Evolutionary conservation across 116 monocot species (phyloP), one percentile per base, ranked within the genome.

Genomic region (Cymodocea nodosa): DNA sequence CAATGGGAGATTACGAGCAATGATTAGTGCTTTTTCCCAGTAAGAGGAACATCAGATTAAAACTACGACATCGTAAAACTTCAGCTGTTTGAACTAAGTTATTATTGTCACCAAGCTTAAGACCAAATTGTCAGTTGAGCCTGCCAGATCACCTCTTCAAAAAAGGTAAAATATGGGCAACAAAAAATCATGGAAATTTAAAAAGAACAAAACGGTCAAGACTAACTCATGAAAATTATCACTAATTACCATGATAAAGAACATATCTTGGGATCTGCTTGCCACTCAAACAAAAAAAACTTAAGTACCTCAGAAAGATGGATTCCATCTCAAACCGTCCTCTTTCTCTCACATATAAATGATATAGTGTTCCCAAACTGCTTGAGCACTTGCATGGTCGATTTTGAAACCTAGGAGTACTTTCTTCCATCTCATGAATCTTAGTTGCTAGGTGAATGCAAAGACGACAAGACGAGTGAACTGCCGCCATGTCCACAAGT

Each of bases 381-480:
- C 56, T 74, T 18, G 57, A 60, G 71, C 94, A 94, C 66, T 75
- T 82, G 66, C 94, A 94, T 8, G 84, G 78, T 10, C 94, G 94
- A n/a, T 81, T 81, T 60, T 73, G 69, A 64, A 86, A 89, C 23
- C 40, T 71, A 48, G 75, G 59, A 59, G 54, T 76, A 66, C 50
- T 65, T 60, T 89, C 94, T 66, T 94, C 82, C 58, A 82, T 78
- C 65, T 89, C 78, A 48, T 63, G 73, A 59, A 93, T 84, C 59
- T 72, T 80, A 40, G 94, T 89, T 57, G 89, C 89, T 24, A 94
- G 50, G 73, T 84, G 86, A 55, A 94, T 82, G 77, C 94, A 89
- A 25, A 94, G 89, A 30, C 94, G 82, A 35, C 94, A 94, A 44
- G 89, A 94, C 54, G 94, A 94, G 73, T 89, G 94, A 13, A 94